These are phyloP conservation scores for Aspergillus ruber DNA, from an alignment of 2,329 filamentous ascomycete genomes.

Conservation along the genomic window DNA sequence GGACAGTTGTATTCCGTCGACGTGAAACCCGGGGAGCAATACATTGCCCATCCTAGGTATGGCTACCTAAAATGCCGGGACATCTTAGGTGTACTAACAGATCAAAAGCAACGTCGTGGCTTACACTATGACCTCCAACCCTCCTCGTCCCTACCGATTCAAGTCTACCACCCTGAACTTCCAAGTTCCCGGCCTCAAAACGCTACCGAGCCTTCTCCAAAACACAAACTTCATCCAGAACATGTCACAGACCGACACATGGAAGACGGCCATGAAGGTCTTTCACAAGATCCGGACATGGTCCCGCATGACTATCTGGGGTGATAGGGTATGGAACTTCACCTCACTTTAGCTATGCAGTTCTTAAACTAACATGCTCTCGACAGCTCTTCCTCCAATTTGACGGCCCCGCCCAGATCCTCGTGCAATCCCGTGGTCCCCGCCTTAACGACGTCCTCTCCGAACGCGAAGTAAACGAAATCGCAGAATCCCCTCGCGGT, in stretches of 20 bases:
- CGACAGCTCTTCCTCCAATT: conserved; percentile 75
- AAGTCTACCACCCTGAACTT: conserved; percentile 68
- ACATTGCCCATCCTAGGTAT: conserved; percentile 75
- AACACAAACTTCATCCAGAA: conserved; percentile 66
- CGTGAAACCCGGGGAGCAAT: conserved; percentile 75
- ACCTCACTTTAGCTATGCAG: neutral
- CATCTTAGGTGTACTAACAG: neutral
- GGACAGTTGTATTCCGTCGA: conserved; percentile 86
- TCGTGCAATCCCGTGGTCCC: conserved; percentile 81
- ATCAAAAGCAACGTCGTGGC: conserved; percentile 70
- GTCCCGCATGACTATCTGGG: conserved; percentile 79
- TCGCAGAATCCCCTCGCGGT: conserved; percentile 75
- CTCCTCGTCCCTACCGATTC: conserved; percentile 80
- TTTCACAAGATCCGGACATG: conserved; percentile 68
- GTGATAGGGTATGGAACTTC: conserved; percentile 60
- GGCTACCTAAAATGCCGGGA: conserved; percentile 1
- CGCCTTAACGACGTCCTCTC: conserved; percentile 72
- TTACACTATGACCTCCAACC: conserved; percentile 68
- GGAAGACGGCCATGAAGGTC: conserved; percentile 61
- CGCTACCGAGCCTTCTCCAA: conserved; percentile 58
- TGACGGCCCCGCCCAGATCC: conserved; percentile 73
- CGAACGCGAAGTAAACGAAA: conserved; percentile 76
- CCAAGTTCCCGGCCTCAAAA: conserved; percentile 63
- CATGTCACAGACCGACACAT: conserved; percentile 65
- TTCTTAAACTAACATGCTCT: conserved; percentile 1